Evolutionary conservation across 2,329 filamentous ascomycete species (phyloP).

Genomic region (Talaromyces sp.): DNA sequence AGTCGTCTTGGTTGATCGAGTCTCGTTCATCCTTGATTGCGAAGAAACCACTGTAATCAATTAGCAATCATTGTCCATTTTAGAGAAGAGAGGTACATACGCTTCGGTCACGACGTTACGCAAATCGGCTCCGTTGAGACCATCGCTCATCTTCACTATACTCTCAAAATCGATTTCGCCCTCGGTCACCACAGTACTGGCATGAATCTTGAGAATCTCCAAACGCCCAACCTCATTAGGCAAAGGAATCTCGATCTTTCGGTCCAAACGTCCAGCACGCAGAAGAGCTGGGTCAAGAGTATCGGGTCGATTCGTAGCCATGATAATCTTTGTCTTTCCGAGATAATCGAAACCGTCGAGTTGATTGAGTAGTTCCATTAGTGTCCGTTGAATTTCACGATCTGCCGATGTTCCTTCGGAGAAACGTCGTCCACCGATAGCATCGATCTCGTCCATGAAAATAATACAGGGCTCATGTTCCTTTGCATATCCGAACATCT

Average conservation of each 20-base stretch:
- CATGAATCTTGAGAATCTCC: constrained; percentile 98
- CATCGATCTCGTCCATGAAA: constrained; percentile 99
- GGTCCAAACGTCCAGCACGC: constrained; percentile 71
- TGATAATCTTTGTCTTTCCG: constrained; percentile 99
- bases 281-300: constrained; percentile 88
- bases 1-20: constrained; percentile 95
- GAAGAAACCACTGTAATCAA: constrained; percentile 71
- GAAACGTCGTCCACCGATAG: constrained; percentile 93
- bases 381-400: constrained; percentile 93
- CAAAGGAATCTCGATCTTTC: constrained; percentile 96
- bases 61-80: constrained; percentile 22
- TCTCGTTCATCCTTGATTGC: constrained; percentile 98
- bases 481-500: constrained; percentile 99
- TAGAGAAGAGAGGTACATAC: constrained; percentile 57
- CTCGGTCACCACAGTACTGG: constrained; percentile 78
- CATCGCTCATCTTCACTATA: constrained; percentile 99
- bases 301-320: constrained; percentile 97
- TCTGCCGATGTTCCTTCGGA: constrained; percentile 97
- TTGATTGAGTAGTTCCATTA: constrained; percentile 99
- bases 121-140: constrained; percentile 94
- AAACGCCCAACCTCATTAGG: constrained; percentile 95
- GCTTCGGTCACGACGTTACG: constrained; percentile 98
- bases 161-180: constrained; percentile 98
- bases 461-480: constrained; percentile 99
- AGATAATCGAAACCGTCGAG: constrained; percentile 99